Evolutionary conservation across 345 rosid genomes (phyloP).

Genomic region (Salix brachista): DNA sequence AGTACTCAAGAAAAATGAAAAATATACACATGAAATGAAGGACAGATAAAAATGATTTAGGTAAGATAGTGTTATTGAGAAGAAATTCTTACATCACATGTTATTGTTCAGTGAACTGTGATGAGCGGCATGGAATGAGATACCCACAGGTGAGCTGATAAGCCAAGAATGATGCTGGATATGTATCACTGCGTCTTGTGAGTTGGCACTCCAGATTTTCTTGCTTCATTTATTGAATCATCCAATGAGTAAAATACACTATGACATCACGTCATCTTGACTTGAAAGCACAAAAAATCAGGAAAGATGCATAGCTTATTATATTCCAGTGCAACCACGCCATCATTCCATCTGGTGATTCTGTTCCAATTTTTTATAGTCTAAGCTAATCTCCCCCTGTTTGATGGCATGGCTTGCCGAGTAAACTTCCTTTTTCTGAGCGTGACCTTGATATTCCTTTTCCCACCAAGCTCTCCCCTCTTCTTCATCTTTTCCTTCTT

Average conservation of each 20-base stretch:
- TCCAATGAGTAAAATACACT: neutral
- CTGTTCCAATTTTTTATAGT: constrained; percentile 1
- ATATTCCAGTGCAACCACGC: neutral
- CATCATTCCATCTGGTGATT: neutral
- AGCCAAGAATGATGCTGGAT: neutral
- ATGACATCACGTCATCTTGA: neutral
- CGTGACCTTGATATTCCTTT: constrained; percentile 14
- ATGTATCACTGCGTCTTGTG: neutral
- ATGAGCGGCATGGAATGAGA: neutral
- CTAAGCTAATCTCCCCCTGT: neutral
- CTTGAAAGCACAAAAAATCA: neutral
- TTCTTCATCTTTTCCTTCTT: constrained; percentile 58
- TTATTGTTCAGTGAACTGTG: neutral
- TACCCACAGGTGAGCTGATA: neutral
- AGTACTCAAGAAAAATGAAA: neutral
- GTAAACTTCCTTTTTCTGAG: constrained; percentile 23
- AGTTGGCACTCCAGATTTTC: neutral
- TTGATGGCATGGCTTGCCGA: constrained; percentile 14
- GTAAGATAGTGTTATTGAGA: neutral
- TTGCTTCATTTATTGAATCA: neutral
- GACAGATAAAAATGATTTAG: neutral
- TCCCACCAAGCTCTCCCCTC: constrained; percentile 22
- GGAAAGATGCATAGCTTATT: neutral
- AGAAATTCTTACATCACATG: constrained; percentile 3
- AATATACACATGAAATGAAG: neutral